Conservation (phyloP, 495 filamentous ascomycete genomes). For the Aspergillus coremiiformis region DNA sequence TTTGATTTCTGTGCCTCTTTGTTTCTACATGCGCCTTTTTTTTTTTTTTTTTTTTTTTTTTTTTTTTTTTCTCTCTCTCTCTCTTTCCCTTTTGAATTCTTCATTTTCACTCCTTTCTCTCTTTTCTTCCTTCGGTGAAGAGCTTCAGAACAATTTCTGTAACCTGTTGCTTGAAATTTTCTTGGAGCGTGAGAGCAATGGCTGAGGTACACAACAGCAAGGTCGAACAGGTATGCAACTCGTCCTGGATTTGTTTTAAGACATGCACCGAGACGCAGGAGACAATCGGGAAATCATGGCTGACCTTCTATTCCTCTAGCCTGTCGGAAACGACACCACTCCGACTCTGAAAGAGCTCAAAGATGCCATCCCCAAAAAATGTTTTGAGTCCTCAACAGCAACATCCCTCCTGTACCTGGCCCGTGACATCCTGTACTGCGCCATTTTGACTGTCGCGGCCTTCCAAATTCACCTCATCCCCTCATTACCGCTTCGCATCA, state of each 20-base stretch:
- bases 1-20: neutral
- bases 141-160: neutral
- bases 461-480: slow-evolving; percentile 19
- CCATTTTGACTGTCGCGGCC: slow-evolving; percentile 52
- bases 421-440: slow-evolving; percentile 59
- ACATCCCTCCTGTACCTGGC: slow-evolving; percentile 58
- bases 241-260: neutral
- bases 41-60: neutral
- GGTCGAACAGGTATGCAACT: neutral
- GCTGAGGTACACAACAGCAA: neutral
- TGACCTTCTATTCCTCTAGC: neutral
- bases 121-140: neutral
- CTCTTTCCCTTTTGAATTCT: neutral
- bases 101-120: neutral
- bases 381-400: slow-evolving; percentile 63
- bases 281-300: neutral
- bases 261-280: neutral
- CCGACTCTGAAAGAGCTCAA: slow-evolving; percentile 70
- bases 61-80: neutral
- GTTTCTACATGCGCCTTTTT: neutral
- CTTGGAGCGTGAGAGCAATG: neutral
- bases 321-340: neutral
- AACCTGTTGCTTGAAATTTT: neutral
- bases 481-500: slow-evolving; percentile 43
- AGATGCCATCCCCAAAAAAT: slow-evolving; percentile 76